Percentiles rank a stretch among this genome's conserved stretches.
phyloP scores from a whole-genome alignment of 768 basidiomycete species.

The Phlebiopsis gigantea region DNA sequence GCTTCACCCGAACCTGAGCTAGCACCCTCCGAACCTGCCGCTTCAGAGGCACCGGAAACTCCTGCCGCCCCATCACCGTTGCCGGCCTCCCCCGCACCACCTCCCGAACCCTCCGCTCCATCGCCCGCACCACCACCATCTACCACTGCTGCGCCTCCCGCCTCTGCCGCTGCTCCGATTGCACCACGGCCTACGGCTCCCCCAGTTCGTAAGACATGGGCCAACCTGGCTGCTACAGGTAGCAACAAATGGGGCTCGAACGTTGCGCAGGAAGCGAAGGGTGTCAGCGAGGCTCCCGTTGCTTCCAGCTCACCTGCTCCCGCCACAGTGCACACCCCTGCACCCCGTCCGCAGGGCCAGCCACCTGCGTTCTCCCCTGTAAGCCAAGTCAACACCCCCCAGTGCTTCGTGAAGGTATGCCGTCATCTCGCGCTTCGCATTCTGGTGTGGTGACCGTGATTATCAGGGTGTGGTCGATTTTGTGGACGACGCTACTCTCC shows the following conservation, averaged over 20 bases:
- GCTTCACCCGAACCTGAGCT: conserved; percentile 28
- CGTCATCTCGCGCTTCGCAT: conserved; percentile 3
- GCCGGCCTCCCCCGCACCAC: conserved; percentile 24
- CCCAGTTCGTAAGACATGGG: conserved; percentile 78
- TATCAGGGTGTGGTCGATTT: conserved; percentile 67
- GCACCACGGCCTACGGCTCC: conserved; percentile 35
- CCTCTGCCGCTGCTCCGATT: conserved; percentile 26
- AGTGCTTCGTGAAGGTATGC: conserved; percentile 90
- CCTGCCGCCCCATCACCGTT: conserved; percentile 23
- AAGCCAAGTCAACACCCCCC: conserved; percentile 56
- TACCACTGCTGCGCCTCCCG: conserved; percentile 27
- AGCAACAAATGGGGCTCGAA: conserved; percentile 80
- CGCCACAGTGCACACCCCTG: conserved; percentile 31
- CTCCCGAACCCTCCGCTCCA: conserved; percentile 24
- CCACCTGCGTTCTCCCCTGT: conserved; percentile 53
- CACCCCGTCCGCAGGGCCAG: conserved; percentile 33
- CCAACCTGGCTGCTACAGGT: conserved; percentile 82
- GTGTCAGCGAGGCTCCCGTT: conserved; percentile 60
- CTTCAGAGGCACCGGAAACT: conserved; percentile 26
- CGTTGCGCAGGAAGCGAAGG: conserved; percentile 73
- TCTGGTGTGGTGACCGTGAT: conserved; percentile 9
- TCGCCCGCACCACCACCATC: conserved; percentile 25
- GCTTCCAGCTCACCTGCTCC: conserved; percentile 35
- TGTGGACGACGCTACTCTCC: conserved; percentile 48
- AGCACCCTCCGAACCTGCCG: conserved; percentile 25